These are phyloP conservation scores for Rusavskia elegans DNA, from an alignment of 495 filamentous ascomycete genomes.

Conservation along the genomic window DNA sequence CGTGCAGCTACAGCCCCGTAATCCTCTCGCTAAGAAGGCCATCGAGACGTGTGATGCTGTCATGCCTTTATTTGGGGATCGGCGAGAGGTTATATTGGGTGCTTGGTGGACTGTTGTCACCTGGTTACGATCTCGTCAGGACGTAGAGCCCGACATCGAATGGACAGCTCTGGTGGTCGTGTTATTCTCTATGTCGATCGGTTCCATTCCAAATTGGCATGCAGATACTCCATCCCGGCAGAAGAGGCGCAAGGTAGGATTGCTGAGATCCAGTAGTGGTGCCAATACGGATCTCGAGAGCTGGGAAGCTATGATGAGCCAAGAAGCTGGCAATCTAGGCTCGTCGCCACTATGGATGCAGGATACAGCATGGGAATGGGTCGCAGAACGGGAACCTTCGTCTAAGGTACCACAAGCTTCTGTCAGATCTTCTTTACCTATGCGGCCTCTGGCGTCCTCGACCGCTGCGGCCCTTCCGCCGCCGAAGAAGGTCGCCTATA, in stretches of 20 bases:
- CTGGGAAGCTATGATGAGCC: slow-evolving; percentile 44
- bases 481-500: slow-evolving; percentile 17
- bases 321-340: slow-evolving; percentile 39
- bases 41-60: slow-evolving; percentile 47
- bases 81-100: slow-evolving; percentile 46
- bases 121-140: slow-evolving; percentile 41
- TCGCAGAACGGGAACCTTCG: slow-evolving; percentile 38
- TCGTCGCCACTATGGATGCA: slow-evolving; percentile 49
- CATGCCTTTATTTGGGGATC: slow-evolving; percentile 36
- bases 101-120: slow-evolving; percentile 65
- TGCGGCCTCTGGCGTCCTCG: not conserved
- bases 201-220: slow-evolving; percentile 26
- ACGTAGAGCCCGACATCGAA: slow-evolving; percentile 42
- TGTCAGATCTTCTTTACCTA: not conserved
- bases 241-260: slow-evolving; percentile 32
- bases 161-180: slow-evolving; percentile 67
- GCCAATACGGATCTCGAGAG: slow-evolving; percentile 37
- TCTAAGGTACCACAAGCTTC: slow-evolving; percentile 21
- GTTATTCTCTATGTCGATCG: slow-evolving; percentile 45
- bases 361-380: slow-evolving; percentile 57
- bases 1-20: slow-evolving; percentile 49
- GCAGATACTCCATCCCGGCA: slow-evolving; percentile 19
- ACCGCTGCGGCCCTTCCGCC: slow-evolving; percentile 1
- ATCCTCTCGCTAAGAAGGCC: slow-evolving; percentile 38
- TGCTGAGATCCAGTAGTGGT: slow-evolving; percentile 45